phyloP scores from a whole-genome alignment of 148 eudicot genomes.

The Agrostemma githago region DNA sequence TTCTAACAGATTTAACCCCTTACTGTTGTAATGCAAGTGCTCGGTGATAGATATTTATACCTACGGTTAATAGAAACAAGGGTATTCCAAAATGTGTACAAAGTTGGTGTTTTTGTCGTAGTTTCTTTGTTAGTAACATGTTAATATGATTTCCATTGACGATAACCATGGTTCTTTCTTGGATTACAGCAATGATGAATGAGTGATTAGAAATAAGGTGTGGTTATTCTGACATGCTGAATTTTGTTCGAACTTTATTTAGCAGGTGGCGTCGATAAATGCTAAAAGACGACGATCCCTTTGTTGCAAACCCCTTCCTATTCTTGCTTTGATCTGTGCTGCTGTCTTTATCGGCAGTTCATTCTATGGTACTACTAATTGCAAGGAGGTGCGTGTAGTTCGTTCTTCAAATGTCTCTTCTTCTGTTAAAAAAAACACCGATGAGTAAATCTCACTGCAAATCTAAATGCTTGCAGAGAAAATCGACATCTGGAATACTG shows the following conservation, averaged over 20 bases:
- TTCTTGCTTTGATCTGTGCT: slow-evolving; percentile 38
- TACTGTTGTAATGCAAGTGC: too few relatives aligned
- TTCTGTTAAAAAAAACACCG: background rate
- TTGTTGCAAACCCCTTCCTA: slow-evolving; percentile 30
- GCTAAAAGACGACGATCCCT: slow-evolving; percentile 32
- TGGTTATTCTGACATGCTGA: background rate
- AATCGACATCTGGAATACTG: slow-evolving; percentile 27
- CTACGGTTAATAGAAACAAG: too few relatives aligned
- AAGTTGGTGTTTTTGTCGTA: too few relatives aligned
- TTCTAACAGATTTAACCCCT: too few relatives aligned
- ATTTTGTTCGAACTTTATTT: slow-evolving; percentile 1
- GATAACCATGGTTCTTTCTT: background rate
- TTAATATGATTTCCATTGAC: background rate
- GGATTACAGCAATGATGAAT: background rate
- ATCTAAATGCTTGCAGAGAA: slow-evolving; percentile 27
- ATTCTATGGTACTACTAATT: slow-evolving; percentile 34
- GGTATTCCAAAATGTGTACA: too few relatives aligned
- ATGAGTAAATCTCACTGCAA: background rate
- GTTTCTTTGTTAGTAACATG: background rate
- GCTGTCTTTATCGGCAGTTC: slow-evolving; percentile 42
- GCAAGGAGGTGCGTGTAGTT: slow-evolving; percentile 37
- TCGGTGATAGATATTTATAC: too few relatives aligned
- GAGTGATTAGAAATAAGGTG: background rate
- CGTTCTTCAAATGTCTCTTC: background rate
- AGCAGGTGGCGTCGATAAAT: slow-evolving; percentile 22